phyloP scores from a whole-genome alignment of 768 basidiomycete genomes.

The Tulasnella sp. region DNA sequence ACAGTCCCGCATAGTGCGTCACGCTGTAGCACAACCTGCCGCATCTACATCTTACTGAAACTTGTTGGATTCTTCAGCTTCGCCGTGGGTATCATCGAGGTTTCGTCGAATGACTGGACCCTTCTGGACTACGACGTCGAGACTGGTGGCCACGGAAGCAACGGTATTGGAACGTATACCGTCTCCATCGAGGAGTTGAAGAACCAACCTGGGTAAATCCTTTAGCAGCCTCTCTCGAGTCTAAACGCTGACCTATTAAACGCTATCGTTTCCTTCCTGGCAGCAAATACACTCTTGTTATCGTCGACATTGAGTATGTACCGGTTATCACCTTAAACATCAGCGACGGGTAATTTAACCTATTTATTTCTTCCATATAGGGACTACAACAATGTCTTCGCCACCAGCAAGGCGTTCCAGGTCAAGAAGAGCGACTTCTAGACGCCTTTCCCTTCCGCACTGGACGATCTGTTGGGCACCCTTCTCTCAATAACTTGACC shows the following conservation, averaged over 20 bases:
- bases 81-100: background rate
- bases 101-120: background rate
- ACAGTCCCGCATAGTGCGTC: background rate
- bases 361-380: background rate
- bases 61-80: background rate
- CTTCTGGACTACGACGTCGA: background rate
- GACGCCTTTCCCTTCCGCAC: no score
- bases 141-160: background rate
- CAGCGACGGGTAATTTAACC: background rate
- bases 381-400: background rate
- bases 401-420: conserved; percentile 1
- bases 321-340: background rate
- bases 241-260: background rate
- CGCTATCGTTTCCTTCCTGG: background rate
- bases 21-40: background rate
- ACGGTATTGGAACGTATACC: background rate
- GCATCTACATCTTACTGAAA: background rate
- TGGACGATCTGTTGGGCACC: background rate
- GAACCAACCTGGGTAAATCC: background rate
- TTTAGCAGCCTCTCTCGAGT: background rate
- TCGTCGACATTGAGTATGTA: background rate
- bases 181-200: background rate
- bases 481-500: background rate
- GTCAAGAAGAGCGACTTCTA: conserved; percentile 8
- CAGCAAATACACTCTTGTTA: background rate